These are phyloP conservation scores for Xeromyces bisporus DNA, from an alignment of 495 filamentous ascomycete species.

Conservation along the genomic window DNA sequence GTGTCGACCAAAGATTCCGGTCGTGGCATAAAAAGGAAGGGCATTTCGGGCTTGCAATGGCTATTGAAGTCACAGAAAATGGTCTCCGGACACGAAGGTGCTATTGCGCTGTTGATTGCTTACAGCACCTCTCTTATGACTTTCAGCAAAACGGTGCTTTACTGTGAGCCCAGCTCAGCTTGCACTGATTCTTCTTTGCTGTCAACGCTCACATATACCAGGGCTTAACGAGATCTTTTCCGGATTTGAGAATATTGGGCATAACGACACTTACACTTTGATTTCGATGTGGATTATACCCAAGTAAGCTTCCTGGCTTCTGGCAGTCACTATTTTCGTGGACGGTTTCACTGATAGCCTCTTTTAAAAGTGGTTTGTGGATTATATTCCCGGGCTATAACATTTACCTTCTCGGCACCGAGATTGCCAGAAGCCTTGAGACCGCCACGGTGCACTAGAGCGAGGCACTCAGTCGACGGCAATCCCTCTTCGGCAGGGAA, in stretches of 20 bases:
- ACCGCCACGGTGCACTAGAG: slow-evolving; percentile 13
- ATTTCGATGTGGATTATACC: slow-evolving; percentile 60
- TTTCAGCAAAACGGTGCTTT: slow-evolving; percentile 71
- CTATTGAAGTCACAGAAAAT: slow-evolving; percentile 32
- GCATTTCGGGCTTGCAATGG: slow-evolving; percentile 20
- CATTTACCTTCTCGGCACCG: slow-evolving; percentile 47
- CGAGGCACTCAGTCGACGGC: too few relatives aligned
- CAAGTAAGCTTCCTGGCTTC: slow-evolving; percentile 40
- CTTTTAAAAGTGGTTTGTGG: slow-evolving; percentile 50
- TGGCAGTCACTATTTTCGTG: not conserved
- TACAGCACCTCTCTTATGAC: slow-evolving; percentile 65
- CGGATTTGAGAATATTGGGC: slow-evolving; percentile 62
- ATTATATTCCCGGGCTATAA: slow-evolving; percentile 56
- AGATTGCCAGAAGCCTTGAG: slow-evolving; percentile 54
- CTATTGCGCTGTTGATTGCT: slow-evolving; percentile 45
- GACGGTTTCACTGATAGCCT: slow-evolving; percentile 3
- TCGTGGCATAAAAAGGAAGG: slow-evolving; percentile 16
- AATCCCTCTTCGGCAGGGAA: too few relatives aligned
- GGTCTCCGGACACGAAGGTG: slow-evolving; percentile 42
- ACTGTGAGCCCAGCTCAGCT: slow-evolving; percentile 40
- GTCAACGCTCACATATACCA: slow-evolving; percentile 13
- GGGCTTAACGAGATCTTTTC: slow-evolving; percentile 65
- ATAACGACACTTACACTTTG: slow-evolving; percentile 43
- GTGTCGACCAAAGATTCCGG: slow-evolving; percentile 13
- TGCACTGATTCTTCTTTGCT: not conserved